A percentile compares a stretch with the other conserved stretches of the same genome.
phyloP scores from a whole-genome alignment of 2,329 filamentous ascomycete genomes.

The Epichloe festucae region DNA sequence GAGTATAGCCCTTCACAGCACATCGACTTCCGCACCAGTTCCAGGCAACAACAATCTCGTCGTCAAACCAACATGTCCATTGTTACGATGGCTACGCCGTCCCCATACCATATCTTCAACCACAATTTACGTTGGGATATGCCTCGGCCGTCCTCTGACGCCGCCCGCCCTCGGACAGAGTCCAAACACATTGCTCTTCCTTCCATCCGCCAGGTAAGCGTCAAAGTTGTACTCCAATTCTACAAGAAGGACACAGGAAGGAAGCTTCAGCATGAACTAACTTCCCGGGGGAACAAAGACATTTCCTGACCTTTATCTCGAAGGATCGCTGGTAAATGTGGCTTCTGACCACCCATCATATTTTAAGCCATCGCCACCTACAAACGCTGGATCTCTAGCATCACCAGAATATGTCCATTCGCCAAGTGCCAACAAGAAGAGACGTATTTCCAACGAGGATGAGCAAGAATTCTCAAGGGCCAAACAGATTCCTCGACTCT shows the following conservation, averaged over 20 bases:
- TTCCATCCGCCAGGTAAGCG: slow-evolving; percentile 38
- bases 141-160: slow-evolving; percentile 19
- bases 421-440: slow-evolving; percentile 34
- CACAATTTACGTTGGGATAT: slow-evolving; percentile 28
- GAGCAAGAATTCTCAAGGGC: slow-evolving; percentile 25
- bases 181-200: slow-evolving; percentile 32
- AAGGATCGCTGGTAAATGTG: slow-evolving; percentile 2
- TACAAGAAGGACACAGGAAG: not conserved
- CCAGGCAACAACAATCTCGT: slow-evolving; percentile 13
- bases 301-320: slow-evolving; percentile 31
- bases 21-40: slow-evolving; percentile 15
- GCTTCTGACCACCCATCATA: not conserved
- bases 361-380: not conserved
- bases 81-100: slow-evolving; percentile 32
- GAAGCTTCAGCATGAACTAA: not conserved
- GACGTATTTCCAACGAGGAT: slow-evolving; percentile 29
- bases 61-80: slow-evolving; percentile 33
- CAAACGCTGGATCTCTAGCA: slow-evolving; percentile 10
- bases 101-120: slow-evolving; percentile 27
- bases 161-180: slow-evolving; percentile 23
- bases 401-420: slow-evolving; percentile 38
- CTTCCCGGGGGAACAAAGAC: slow-evolving; percentile 20
- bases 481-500: slow-evolving; percentile 34
- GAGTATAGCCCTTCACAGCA: slow-evolving; percentile 26
- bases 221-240: not conserved